A percentile compares a stretch with the other conserved stretches of the same genome.
phyloP scores from a whole-genome alignment of 352 stramenopile genomes.

The Globisporangium cystogenes region DNA sequence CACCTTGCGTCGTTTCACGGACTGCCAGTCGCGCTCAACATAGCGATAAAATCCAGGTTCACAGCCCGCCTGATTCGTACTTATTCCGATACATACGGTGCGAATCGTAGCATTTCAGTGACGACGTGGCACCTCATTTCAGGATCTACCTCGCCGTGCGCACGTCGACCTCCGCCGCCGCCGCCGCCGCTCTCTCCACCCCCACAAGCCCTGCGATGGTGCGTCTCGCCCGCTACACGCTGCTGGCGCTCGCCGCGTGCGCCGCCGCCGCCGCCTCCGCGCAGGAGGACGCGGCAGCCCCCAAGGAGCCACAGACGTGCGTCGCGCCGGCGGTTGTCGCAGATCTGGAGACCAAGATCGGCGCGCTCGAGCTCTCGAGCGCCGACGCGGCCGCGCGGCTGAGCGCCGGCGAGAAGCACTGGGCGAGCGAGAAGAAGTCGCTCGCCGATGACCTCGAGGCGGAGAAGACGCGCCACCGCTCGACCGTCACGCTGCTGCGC shows the following conservation, averaged over 20 bases:
- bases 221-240: slow-evolving; percentile 28
- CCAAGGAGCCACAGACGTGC: slow-evolving; percentile 12
- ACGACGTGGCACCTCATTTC: not conserved
- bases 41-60: not conserved
- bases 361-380: slow-evolving; percentile 32
- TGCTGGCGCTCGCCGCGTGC: slow-evolving; percentile 30
- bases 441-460: slow-evolving; percentile 27
- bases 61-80: not conserved
- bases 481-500: slow-evolving; percentile 12
- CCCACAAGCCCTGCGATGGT: slow-evolving; percentile 15
- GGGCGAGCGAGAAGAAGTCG: slow-evolving; percentile 29
- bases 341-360: slow-evolving; percentile 41
- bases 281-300: slow-evolving; percentile 6
- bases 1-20: not conserved
- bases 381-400: slow-evolving; percentile 32
- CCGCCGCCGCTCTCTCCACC: not conserved
- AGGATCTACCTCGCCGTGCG: not conserved
- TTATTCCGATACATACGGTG: not conserved
- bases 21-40: not conserved
- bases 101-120: not conserved
- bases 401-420: slow-evolving; percentile 23
- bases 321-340: slow-evolving; percentile 32
- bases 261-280: slow-evolving; percentile 21
- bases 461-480: slow-evolving; percentile 23
- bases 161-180: not conserved